Evolutionary conservation across 2,329 filamentous ascomycete genomes (phyloP).

Genomic region (Aspergillus clavatus): DNA sequence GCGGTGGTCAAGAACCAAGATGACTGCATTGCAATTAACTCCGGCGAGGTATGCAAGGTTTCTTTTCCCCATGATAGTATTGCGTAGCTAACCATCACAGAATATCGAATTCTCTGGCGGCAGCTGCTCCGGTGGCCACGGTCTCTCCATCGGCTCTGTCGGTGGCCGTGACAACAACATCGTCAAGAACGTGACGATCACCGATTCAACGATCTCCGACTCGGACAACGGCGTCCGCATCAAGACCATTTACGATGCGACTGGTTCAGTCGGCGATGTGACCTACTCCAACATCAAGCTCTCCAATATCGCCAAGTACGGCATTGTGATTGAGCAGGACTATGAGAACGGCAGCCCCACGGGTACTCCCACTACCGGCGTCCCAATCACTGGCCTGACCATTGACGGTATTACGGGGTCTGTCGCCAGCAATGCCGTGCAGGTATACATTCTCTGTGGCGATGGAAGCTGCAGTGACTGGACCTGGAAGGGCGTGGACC

Average conservation of each 20-base stretch:
- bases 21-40: constrained; percentile 57
- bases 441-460: constrained; percentile 55
- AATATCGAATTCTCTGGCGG: constrained; percentile 28
- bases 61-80: background rate
- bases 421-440: constrained; percentile 30
- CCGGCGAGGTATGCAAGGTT: constrained; percentile 38
- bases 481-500: constrained; percentile 47
- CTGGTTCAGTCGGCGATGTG: constrained; percentile 49
- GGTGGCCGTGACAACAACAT: constrained; percentile 52
- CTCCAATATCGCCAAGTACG: constrained; percentile 49
- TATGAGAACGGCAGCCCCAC: constrained; percentile 48
- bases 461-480: constrained; percentile 50
- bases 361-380: constrained; percentile 34
- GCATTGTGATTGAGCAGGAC: constrained; percentile 57
- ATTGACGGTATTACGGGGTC: constrained; percentile 34
- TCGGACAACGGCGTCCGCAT: constrained; percentile 56
- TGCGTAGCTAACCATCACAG: constrained; percentile 6
- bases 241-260: constrained; percentile 52
- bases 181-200: constrained; percentile 51
- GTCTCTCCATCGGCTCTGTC: constrained; percentile 57
- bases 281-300: constrained; percentile 53
- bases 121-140: constrained; percentile 41
- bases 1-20: constrained; percentile 56
- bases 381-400: constrained; percentile 40
- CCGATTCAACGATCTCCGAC: constrained; percentile 45